phyloP scores from a whole-genome alignment of 75 land plant species.

The Selaginella tamariscina region DNA sequence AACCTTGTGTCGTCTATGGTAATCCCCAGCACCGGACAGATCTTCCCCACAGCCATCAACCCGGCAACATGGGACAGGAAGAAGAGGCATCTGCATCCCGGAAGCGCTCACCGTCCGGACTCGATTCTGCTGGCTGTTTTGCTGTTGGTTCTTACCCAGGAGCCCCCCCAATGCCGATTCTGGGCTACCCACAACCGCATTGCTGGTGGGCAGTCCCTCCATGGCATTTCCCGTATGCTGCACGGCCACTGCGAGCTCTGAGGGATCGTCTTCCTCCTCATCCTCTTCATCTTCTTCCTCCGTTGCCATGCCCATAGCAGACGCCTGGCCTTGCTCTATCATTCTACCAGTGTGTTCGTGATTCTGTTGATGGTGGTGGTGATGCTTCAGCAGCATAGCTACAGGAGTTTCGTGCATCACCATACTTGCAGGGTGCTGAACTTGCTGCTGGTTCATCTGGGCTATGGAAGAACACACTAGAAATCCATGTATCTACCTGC shows the following conservation, averaged over 20 bases:
- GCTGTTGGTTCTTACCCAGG: background rate
- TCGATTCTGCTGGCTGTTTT: background rate
- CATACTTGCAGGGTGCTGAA: too few relatives aligned
- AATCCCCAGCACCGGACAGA: conserved; percentile 13
- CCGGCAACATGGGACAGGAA: conserved; percentile 6
- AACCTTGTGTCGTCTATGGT: conserved; percentile 12
- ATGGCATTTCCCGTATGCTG: background rate
- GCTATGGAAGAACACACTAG: too few relatives aligned
- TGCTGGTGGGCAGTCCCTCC: background rate
- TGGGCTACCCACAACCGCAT: background rate
- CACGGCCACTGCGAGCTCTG: background rate
- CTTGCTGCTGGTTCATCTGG: too few relatives aligned
- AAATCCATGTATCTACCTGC: too few relatives aligned
- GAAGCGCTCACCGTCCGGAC: too few relatives aligned
- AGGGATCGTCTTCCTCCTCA: background rate
- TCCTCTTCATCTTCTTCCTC: background rate
- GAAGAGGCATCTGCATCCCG: conserved; percentile 1
- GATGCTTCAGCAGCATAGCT: background rate
- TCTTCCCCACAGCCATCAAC: conserved; percentile 13
- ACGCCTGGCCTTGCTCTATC: too few relatives aligned
- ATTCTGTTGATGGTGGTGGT: background rate
- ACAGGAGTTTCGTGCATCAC: too few relatives aligned
- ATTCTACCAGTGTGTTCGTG: too few relatives aligned
- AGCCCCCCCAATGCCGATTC: background rate
- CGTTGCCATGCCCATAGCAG: background rate